These are phyloP conservation scores for Cubamyces lactineus DNA, from an alignment of 768 basidiomycete genomes.

Conservation along the genomic window DNA sequence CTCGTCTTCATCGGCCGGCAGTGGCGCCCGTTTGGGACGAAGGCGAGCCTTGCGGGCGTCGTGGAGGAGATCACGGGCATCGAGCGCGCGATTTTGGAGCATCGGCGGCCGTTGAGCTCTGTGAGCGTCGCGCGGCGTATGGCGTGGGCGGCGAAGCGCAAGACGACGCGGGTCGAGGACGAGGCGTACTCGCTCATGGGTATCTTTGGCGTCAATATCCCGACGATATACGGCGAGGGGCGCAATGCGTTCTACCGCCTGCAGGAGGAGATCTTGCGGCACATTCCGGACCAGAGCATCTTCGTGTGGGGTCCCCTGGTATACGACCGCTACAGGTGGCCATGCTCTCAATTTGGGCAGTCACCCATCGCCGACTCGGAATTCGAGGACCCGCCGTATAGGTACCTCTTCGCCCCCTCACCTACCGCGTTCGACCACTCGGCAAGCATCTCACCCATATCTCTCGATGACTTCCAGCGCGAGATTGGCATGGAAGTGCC, in stretches of 20 bases:
- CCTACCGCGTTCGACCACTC: conserved; percentile 4
- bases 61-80: conserved; percentile 10
- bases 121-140: conserved; percentile 19
- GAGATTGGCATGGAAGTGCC: not conserved
- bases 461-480: not conserved
- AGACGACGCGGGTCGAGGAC: conserved; percentile 19
- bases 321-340: conserved; percentile 2
- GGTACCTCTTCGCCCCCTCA: conserved; percentile 4
- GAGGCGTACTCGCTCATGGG: conserved; percentile 18
- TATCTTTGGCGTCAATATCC: conserved; percentile 12
- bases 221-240: conserved; percentile 13
- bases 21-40: conserved; percentile 13
- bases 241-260: conserved; percentile 14
- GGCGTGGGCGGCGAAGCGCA: conserved; percentile 18
- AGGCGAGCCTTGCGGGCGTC: conserved; percentile 12
- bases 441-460: not conserved
- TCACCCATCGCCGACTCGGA: not conserved
- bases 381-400: not conserved
- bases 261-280: conserved; percentile 11
- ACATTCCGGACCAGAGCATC: conserved; percentile 13
- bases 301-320: conserved; percentile 10
- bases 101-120: not conserved
- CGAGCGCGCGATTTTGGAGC: conserved; percentile 5
- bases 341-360: not conserved
- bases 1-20: conserved; percentile 7